Base-by-base conservation (phyloP, 2,329 filamentous ascomycete species). In the Graphiopsis chlorocephala region DNA sequence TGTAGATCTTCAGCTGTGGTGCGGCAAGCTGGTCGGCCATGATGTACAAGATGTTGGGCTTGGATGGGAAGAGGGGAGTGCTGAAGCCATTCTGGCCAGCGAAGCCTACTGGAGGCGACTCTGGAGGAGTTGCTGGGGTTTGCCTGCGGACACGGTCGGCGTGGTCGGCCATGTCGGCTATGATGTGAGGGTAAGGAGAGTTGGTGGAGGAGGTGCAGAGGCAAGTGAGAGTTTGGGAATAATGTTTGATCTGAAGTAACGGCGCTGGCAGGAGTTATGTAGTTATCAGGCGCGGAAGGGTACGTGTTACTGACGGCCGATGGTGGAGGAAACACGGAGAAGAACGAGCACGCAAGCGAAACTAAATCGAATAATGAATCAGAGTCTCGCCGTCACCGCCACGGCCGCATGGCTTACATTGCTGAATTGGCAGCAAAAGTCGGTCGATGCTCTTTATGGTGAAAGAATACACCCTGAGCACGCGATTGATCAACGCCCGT, bases 21-120 rank as follows among this genome's bases (percentile, higher is more conserved):
- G 93, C 93, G 20, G 93, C 91, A 77, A 97, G 87, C 81, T 97
- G 93, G 79, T 97, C 93, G 63, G 93, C 93, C 93, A 97, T 97
- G 81, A 97, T 96, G 83, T 95, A 97, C 55, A 93, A 83, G 70
- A 94, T 91, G 78, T 93, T 93, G 67, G 90, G 90, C 75, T 84
- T 84, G 58, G 72, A 69, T 2, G 73, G 73, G 65, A 78, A 76
- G 33, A 76, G 71, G 28, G 75, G 75, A 25, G 75, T 77, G 69
- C 75, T 76, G 70, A 76, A 75, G 69, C 75, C 75, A 74, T 75
- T 74, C 66, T 76, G 75, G 61, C 75, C 75, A n/a, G 69, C 68
- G 61, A 76, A 75, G 58, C 75, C 75, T 14, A 69, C 68, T n/a
- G 75, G 75, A n/a, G 75, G 75, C 28, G 75, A 76, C 50, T 72